A percentile compares a stretch with the other conserved stretches of the same genome.
These are phyloP conservation scores for Fagus crenata DNA, from an alignment of 306 rosid genomes.

Conservation along the genomic window DNA sequence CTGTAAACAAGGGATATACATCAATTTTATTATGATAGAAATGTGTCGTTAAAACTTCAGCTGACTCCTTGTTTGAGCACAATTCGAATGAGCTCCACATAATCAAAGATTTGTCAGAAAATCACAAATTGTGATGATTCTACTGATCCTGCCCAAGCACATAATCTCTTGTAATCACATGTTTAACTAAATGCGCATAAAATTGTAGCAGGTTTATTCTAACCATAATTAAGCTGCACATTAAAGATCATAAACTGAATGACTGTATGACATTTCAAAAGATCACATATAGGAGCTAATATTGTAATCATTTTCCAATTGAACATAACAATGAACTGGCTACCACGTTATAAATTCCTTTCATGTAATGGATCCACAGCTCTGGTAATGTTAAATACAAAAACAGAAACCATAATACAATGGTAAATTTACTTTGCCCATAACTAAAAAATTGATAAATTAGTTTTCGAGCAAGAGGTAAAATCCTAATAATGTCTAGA, in stretches of 20 bases:
- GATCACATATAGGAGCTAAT: background rate
- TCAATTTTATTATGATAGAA: slow-evolving; percentile 13
- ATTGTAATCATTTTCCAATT: background rate
- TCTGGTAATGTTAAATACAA: background rate
- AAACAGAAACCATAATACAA: background rate
- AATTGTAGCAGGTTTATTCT: background rate
- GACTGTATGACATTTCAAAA: background rate
- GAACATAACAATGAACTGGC: background rate
- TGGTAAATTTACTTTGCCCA: background rate
- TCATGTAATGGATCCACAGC: background rate
- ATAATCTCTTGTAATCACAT: slow-evolving; percentile 19
- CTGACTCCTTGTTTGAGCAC: slow-evolving; percentile 19
- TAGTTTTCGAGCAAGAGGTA: background rate
- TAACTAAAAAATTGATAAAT: background rate
- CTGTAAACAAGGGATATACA: background rate
- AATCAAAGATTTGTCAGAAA: slow-evolving; percentile 11
- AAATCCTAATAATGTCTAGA: background rate
- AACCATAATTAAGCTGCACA: background rate
- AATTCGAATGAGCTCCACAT: slow-evolving; percentile 11
- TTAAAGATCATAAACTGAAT: background rate
- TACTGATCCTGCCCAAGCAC: slow-evolving; percentile 51
- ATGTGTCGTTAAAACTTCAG: slow-evolving; percentile 3
- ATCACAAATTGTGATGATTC: slow-evolving; percentile 18
- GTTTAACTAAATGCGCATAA: background rate
- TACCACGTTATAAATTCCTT: background rate